phyloP scores from a whole-genome alignment of 495 filamentous ascomycete genomes.

The Parachaetomium inaequale region DNA sequence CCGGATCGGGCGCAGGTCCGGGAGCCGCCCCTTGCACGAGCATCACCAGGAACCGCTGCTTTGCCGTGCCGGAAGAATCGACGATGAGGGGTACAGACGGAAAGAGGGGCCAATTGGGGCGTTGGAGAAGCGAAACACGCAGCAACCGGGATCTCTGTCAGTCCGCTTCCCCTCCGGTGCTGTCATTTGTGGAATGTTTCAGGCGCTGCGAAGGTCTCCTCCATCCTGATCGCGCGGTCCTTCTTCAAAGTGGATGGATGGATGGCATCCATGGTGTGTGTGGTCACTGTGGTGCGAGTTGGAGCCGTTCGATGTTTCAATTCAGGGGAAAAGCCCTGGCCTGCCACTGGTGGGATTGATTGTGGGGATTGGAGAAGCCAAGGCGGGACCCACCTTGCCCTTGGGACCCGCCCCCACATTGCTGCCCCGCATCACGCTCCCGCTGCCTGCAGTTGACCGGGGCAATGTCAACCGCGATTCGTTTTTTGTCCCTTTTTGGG shows the following conservation, averaged over 20 bases:
- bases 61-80: slow-evolving; percentile 13
- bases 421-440: background rate
- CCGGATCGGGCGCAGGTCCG: background rate
- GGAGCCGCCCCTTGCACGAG: too few relatives aligned
- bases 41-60: slow-evolving; percentile 3
- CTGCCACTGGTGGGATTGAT: slow-evolving; percentile 9
- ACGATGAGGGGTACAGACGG: slow-evolving; percentile 10
- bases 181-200: slow-evolving; percentile 14
- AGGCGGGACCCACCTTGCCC: background rate
- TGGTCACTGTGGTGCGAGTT: background rate
- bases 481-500: background rate
- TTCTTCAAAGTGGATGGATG: too few relatives aligned
- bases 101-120: slow-evolving; percentile 16
- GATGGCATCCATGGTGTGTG: background rate
- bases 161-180: too few relatives aligned
- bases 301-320: background rate
- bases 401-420: slow-evolving; percentile 11
- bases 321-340: background rate
- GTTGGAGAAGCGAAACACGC: slow-evolving; percentile 8
- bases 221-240: background rate
- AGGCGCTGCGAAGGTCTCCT: background rate
- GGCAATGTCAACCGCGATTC: background rate
- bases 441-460: background rate
- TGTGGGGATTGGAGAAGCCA: slow-evolving; percentile 15
- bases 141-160: background rate